Evolutionary conservation across 441 rosid genomes (phyloP), one percentile per base, ranked within the genome.

Genomic region (Gossypium laxum): DNA sequence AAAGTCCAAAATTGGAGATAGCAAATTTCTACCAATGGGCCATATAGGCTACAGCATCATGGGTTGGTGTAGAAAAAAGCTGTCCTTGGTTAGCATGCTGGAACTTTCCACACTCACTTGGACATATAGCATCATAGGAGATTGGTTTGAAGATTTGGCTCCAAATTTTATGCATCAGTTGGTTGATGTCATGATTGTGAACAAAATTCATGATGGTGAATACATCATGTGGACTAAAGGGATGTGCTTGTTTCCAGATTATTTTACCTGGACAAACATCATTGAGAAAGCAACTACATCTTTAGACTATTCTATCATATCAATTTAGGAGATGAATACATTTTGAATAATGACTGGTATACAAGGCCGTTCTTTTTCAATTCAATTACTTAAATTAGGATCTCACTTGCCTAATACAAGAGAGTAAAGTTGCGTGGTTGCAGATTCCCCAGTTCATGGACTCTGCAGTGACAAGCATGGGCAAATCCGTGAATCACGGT

Each of bases 71-170:
- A 1, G 70, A 45, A 65, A 32, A 66, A 67, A 48, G 45, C 26
- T 48, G 70, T 0, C 24, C n/a, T 7, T 47, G 21, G 12, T 24
- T 67, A 14, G 70, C 54, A 65, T 70, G 77, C 75, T n/a, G 21
- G 54, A 70, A 18, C 47, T 67, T 6, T 75, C 74, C 74, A 69
- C 75, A 15, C 59, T 60, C 19, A 45, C 55, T 38, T 56, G 18
- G 54, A 63, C 57, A 22, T 41, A 1, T 22, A 32, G 15, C 54
- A 77, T 51, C 63, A 30, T 55, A 51, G 52, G 12, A 62, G 18
- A 26, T 47, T 41, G 34, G 2, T 15, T 50, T 67, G 14, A 12
- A 21, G 70, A 26, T 62, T 67, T 19, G 34, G 8, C 5, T n/a
- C 38, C 65, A 5, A 12, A 24, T 4, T 17, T 70, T 70, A 15